Evolutionary conservation across 306 rosid genomes (phyloP), one percentile per base, ranked within the genome.

Genomic region (Cucumis hystrix): DNA sequence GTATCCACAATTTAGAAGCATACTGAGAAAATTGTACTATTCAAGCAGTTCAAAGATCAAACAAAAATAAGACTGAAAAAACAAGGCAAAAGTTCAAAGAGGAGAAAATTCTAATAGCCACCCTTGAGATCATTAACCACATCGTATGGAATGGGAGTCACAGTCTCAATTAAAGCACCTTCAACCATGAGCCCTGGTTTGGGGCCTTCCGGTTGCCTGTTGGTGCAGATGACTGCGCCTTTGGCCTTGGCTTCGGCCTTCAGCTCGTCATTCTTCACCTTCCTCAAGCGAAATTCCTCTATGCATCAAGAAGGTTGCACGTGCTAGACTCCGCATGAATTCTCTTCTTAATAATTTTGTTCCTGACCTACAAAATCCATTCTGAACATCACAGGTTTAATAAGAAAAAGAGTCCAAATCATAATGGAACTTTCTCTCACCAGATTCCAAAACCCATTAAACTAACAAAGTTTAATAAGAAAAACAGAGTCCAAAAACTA

Each of bases 51-150:
- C 40, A 37, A 79, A 49, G 72, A 72, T 23, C 77, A 54, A 51
- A 51, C 47, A 21, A 74, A 65, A 21, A 21, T 13, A 66, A 10
- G 3, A 64, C 28, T 59, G 10, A 30, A 39, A 1, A 14, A 64
- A 37, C 43, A 56, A 59, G 68, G 7, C 33, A 62, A 30, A 30
- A 41, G 61, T 72, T 72, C n/a, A 74, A 20, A 49, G 63, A 77
- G n/a, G 21, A 39, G 57, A 52, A 18, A 51, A 60, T 49, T 75
- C 88, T 95, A 95, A 65, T 95, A 95, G 2, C 98, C 98, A 0
- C 98, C 97, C 75, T 95, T 95, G n/a, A 95, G 93, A 62, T 95
- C 98, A 13, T 95, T 95, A 78, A 95, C 98, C 0, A 95, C 98
- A 82, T 92, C 98, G 3, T 95, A 95, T 0, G 98, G 98, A 83